A percentile compares a stretch with the other conserved stretches of the same genome.
These are phyloP conservation scores for Priceomyces carsonii DNA, from an alignment of 805 yeast genomes.

Conservation along the genomic window DNA sequence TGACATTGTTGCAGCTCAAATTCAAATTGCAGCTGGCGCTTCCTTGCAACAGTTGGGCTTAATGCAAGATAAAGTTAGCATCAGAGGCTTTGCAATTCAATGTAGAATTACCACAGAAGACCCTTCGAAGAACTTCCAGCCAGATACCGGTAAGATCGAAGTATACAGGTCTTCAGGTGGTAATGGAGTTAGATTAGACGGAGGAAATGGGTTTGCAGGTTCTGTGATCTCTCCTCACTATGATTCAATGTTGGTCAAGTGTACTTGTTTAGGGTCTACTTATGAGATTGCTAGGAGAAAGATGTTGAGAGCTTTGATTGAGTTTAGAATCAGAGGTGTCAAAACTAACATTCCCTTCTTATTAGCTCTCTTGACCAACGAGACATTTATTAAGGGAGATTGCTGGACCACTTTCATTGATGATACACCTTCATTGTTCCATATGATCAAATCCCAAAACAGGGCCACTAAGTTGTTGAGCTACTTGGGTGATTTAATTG, in stretches of 20 bases:
- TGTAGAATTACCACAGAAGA: slow-evolving; percentile 99
- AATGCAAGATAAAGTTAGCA: slow-evolving; percentile 90
- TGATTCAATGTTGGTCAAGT: slow-evolving; percentile 97
- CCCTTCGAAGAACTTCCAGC: slow-evolving; percentile 94
- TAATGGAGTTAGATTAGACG: slow-evolving; percentile 97
- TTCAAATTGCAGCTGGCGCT: slow-evolving; percentile 99
- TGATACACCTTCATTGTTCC: slow-evolving; percentile 94
- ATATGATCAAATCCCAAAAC: slow-evolving; percentile 92
- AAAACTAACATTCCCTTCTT: slow-evolving; percentile 97
- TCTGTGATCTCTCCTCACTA: slow-evolving; percentile 95
- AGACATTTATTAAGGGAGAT: slow-evolving; percentile 77
- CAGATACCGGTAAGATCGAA: slow-evolving; percentile 97
- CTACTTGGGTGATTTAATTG: slow-evolving; percentile 90
- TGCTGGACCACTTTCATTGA: slow-evolving; percentile 99
- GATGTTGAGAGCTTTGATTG: slow-evolving; percentile 95
- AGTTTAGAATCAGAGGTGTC: slow-evolving; percentile 98
- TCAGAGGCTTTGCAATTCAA: slow-evolving; percentile 97
- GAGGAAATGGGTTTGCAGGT: slow-evolving; percentile 98
- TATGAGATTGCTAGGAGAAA: slow-evolving; percentile 96
- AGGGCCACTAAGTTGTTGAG: slow-evolving; percentile 93
- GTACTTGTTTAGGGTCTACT: slow-evolving; percentile 96
- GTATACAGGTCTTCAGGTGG: slow-evolving; percentile 99
- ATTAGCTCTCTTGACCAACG: slow-evolving; percentile 86
- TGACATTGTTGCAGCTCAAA: slow-evolving; percentile 96
- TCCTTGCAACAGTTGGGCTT: slow-evolving; percentile 87